These are phyloP conservation scores for Rutstroemia sp. DNA, from an alignment of 2,329 filamentous ascomycete species.

Conservation along the genomic window DNA sequence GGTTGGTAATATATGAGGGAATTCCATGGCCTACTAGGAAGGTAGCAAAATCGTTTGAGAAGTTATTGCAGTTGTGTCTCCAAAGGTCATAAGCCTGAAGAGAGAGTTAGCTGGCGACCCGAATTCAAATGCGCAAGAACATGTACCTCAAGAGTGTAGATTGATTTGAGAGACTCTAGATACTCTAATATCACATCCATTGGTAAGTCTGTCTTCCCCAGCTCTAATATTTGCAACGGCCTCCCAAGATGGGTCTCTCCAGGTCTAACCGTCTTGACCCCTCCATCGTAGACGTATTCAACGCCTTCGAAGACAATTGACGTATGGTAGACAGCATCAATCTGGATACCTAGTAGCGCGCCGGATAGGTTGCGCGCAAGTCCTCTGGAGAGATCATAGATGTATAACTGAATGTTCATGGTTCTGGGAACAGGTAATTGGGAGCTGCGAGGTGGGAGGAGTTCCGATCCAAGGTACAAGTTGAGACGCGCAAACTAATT, in stretches of 20 bases:
- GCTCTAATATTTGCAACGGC: constrained; percentile 66
- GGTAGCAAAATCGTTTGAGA: constrained; percentile 84
- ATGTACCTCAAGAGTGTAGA: constrained; percentile 71
- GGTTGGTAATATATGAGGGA: constrained; percentile 74
- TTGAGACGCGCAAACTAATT: background rate
- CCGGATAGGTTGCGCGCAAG: constrained; percentile 42
- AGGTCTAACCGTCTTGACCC: constrained; percentile 73
- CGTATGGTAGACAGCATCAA: constrained; percentile 94
- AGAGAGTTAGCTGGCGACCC: constrained; percentile 1
- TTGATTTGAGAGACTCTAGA: constrained; percentile 70
- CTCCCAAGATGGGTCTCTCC: constrained; percentile 80
- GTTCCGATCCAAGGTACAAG: background rate
- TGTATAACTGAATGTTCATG: constrained; percentile 72
- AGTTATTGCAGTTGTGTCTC: constrained; percentile 96
- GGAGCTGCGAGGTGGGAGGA: background rate
- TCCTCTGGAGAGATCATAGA: constrained; percentile 66
- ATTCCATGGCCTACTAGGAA: constrained; percentile 87
- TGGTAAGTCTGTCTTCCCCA: constrained; percentile 73
- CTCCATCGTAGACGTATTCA: constrained; percentile 87
- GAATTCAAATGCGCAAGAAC: background rate
- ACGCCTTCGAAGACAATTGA: constrained; percentile 76
- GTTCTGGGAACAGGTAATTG: constrained; percentile 1
- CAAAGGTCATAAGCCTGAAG: constrained; percentile 78
- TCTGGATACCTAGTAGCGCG: constrained; percentile 57
- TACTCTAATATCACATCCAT: constrained; percentile 81